Base-by-base conservation (phyloP, 495 filamentous ascomycete species). In the Talaromyces wortmannii region DNA sequence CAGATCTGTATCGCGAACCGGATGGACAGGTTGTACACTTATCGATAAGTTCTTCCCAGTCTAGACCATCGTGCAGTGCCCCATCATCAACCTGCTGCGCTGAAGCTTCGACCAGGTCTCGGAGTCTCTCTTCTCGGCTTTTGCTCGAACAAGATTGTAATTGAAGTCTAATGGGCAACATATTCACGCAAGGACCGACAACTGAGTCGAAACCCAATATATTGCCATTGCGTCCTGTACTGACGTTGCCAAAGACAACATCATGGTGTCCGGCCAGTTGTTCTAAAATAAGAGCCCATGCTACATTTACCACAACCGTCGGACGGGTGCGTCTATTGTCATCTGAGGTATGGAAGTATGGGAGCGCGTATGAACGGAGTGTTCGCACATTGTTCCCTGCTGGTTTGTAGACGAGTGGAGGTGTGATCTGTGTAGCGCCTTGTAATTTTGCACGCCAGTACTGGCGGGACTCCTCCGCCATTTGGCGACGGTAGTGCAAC, bases 151-250 rank as follows among this genome's bases (percentile, higher is more conserved):
- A 12, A 36, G 33, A 36, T 6, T 53, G 15, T 17, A 53, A n/a
- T 43, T 15, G 12, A 43, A 53, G 33, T 45, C 50, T 53, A 12
- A 78, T 69, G 4, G 77, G 77, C 2, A 78, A 61, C 18, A 78
- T 63, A 61, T 79, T 78, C 31, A 79, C 55, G 56, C 78, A 81
- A 5, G 67, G 68, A 0, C 74, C 74, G 29, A 72, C 57, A 29
- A 72, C 69, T 33, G 58, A 60, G 13, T 72, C 74, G 11, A 79
- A 56, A 23, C 40, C 31, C 23, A 3, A 63, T 56, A 15, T 59
- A 32, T 52, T 62, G 60, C 57, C 57, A 15, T 29, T 46, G 12
- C 72, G 61, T 30, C 70, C 70, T 3, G 67, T 64, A 4, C 63
- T 61, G 31, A 68, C 61, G 50, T 72, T 66, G 4, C 78, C 78